Conservation (phyloP, 2,329 filamentous ascomycete genomes). For the Fusarium miscanthi region DNA sequence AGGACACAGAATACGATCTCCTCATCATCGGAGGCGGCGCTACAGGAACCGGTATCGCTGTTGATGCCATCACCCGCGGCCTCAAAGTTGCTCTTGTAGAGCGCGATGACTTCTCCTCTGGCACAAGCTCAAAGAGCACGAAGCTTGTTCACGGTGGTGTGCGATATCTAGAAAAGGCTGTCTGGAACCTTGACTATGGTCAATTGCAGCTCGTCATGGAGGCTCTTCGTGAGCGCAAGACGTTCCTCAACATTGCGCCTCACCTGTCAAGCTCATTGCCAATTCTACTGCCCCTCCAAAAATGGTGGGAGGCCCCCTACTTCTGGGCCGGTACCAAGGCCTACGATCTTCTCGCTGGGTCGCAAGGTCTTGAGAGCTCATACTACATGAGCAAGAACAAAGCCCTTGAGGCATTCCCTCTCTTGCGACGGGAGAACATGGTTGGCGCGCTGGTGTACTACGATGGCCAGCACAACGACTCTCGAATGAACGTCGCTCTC, state of each 20-base stretch:
- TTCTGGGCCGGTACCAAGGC: constrained; percentile 78
- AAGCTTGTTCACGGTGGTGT: constrained; percentile 89
- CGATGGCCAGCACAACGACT: constrained; percentile 88
- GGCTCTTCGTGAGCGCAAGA: constrained; percentile 83
- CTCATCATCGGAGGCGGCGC: constrained; percentile 83
- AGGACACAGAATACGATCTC: constrained; percentile 76
- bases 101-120: constrained; percentile 83
- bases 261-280: constrained; percentile 84
- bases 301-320: constrained; percentile 85
- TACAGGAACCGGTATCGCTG: constrained; percentile 82
- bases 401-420: constrained; percentile 81
- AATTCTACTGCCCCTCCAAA: constrained; percentile 84
- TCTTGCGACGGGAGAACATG: constrained; percentile 78
- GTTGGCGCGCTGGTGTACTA: constrained; percentile 87
- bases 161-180: constrained; percentile 85
- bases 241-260: constrained; percentile 84
- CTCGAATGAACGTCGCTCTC: constrained; percentile 86
- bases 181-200: constrained; percentile 86
- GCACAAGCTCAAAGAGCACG: constrained; percentile 87
- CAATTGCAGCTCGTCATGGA: constrained; percentile 86
- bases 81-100: constrained; percentile 85
- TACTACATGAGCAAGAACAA: constrained; percentile 84
- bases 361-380: constrained; percentile 84
- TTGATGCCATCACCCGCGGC: constrained; percentile 83
- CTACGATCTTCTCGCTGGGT: constrained; percentile 84